Evolutionary conservation across 73 alveolate genomes (phyloP).

Genomic region (Paramecium biaurelia): DNA sequence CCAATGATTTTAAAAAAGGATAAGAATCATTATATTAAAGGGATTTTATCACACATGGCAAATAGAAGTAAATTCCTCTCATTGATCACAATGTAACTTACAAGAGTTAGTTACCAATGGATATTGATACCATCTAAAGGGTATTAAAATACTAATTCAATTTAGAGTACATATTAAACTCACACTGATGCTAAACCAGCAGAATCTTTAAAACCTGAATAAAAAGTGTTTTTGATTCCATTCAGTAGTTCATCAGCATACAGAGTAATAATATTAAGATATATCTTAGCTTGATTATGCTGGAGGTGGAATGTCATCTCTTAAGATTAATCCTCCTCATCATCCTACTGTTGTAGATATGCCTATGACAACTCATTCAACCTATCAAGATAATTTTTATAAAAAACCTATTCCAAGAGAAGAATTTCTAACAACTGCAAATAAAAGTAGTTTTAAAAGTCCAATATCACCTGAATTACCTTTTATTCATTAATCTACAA

Average conservation of each 20-base stretch:
- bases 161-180: background rate
- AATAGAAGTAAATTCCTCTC: background rate
- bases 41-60: background rate
- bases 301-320: background rate
- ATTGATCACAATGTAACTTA: constrained; percentile 27
- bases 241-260: constrained; percentile 16
- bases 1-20: constrained; percentile 27
- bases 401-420: constrained; percentile 31
- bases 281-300: background rate
- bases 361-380: background rate
- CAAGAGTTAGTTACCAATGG: constrained; percentile 10
- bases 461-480: constrained; percentile 43
- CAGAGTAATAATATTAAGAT: background rate
- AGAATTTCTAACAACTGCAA: background rate
- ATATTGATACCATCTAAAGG: constrained; percentile 6
- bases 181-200: background rate
- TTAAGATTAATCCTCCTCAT: constrained; percentile 13
- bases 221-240: constrained; percentile 8
- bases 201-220: constrained; percentile 15
- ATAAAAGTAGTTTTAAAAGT: background rate
- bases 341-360: constrained; percentile 45
- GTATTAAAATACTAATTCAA: background rate
- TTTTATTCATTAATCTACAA: constrained; percentile 4
- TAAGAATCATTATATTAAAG: constrained; percentile 9
- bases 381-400: constrained; percentile 28